Evolutionary conservation across 331 rosid species (phyloP).

Genomic region (Cucumis variabilis): DNA sequence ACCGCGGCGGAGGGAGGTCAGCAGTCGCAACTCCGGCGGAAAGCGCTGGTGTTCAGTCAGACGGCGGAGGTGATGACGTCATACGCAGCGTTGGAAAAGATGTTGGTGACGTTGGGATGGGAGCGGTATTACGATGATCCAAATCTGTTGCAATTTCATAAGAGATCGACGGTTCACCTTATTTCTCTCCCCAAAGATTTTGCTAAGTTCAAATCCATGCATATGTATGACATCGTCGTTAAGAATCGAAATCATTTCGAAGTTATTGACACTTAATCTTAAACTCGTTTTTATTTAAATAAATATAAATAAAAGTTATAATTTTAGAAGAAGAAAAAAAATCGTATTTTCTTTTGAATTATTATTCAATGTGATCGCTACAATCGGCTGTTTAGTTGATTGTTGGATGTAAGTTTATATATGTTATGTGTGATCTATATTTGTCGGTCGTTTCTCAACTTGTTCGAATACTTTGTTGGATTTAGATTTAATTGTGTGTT

Average conservation of each 20-base stretch:
- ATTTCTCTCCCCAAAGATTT: constrained; percentile 91
- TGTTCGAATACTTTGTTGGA: no score
- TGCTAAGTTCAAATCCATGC: constrained; percentile 80
- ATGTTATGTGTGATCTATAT: no score
- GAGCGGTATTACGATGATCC: constrained; percentile 91
- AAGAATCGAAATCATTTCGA: constrained; percentile 80
- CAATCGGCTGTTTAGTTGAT: no score
- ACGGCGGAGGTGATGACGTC: constrained; percentile 70
- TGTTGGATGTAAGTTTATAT: no score
- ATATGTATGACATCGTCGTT: constrained; percentile 95
- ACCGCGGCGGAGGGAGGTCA: constrained; percentile 32
- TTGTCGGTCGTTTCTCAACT: no score
- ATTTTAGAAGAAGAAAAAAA: no score
- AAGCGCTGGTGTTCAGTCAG: constrained; percentile 71
- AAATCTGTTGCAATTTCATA: constrained; percentile 86
- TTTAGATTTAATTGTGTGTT: no score
- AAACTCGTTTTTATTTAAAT: no score
- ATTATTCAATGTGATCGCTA: no score
- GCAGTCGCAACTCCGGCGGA: constrained; percentile 49
- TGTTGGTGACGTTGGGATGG: constrained; percentile 75
- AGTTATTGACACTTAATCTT: constrained; percentile 64
- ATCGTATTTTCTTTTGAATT: background rate
- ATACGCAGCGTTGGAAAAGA: constrained; percentile 61
- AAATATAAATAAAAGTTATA: background rate
- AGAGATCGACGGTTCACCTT: constrained; percentile 76